Conservation (phyloP, 75 land plant genomes). For the Isoetes taiwanensis region DNA sequence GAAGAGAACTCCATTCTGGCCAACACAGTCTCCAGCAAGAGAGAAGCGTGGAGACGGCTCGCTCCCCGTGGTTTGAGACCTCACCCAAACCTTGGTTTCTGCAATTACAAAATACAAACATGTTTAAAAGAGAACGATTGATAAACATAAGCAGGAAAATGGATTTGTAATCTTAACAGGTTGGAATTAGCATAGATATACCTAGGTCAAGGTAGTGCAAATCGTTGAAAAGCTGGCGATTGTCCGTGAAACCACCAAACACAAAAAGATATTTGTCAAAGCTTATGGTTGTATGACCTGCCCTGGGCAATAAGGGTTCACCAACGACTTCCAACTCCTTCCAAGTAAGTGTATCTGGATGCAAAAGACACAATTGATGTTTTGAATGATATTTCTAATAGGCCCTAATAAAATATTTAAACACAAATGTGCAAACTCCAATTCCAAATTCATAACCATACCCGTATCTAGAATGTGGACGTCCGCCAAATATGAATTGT, state of each 20-base stretch:
- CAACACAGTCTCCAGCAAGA: conserved; percentile 79
- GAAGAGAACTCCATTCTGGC: conserved; percentile 44
- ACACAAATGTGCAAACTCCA: too few species aligned
- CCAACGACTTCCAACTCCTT: conserved; percentile 57
- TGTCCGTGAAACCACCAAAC: conserved; percentile 93
- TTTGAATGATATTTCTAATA: too few species aligned
- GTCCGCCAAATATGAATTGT: conserved; percentile 70
- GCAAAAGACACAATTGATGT: too few species aligned
- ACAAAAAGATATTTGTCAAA: conserved; percentile 68
- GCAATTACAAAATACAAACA: too few species aligned
- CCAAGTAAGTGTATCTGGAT: conserved; percentile 66
- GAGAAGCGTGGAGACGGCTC: conserved; percentile 90
- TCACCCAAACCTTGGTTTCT: conserved; percentile 83
- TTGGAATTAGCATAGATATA: conserved; percentile 27
- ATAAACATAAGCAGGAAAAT: too few species aligned
- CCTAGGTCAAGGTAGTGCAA: conserved; percentile 79
- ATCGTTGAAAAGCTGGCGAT: conserved; percentile 72
- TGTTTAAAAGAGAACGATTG: too few species aligned
- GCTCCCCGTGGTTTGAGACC: conserved; percentile 33
- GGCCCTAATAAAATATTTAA: too few species aligned
- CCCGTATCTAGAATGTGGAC: conserved; percentile 80
- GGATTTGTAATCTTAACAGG: too few species aligned
- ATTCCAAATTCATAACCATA: too few species aligned
- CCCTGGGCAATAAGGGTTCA: conserved; percentile 57
- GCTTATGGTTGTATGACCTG: conserved; percentile 73